Base-by-base conservation (phyloP, 2,329 filamentous ascomycete genomes). In the Periconia macrospinosa region DNA sequence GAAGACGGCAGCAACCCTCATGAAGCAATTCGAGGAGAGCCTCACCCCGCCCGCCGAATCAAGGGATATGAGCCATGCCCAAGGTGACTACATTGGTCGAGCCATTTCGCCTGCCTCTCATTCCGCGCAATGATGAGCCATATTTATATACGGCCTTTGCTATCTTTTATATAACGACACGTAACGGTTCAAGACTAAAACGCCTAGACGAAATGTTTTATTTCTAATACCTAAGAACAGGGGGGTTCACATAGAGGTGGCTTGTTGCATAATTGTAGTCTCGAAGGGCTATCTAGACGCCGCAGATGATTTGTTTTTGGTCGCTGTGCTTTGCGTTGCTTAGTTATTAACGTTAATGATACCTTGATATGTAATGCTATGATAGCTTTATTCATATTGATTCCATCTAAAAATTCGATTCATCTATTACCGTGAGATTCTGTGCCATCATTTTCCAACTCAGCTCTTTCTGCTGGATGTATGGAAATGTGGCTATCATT, bases 1-100 rank as follows among this genome's bases (percentile, higher is more conserved):
- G 70, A 84, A 86, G 37, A 93, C 90, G 1, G 90, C 92, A n/a
- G 89, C 87, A 35, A 89, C 88, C 57, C 80, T 96, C 53, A 91
- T 97, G 85, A 89, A 87, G 59, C 92, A 96, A 69, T 96, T 91
- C 90, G 93, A 97, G 77, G 90, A 86, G 72, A 90, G 84, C 60
- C 77, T 92, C 14, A 85, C 83, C 2, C 80, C 85, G 8, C 68
- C 71, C 8, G 66, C 71, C 2, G 69, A 73, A 60, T 67, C 70
- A 17, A 56, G 70, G 43, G 61, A 63, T 23, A 49, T 63, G 8
- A 67, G 58, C 50, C 69, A 71, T 50, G 61, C 66, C 17, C 68
- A 66, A 47, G 71, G 70, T 37, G 71, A 73, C 52, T 73, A 72
- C 59, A 63, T 73, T 52, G 69, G 69, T 15, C 65, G 66, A 53